These are phyloP conservation scores for Fusarium cyanostomum DNA, from an alignment of 2,329 filamentous ascomycete genomes.

Conservation along the genomic window DNA sequence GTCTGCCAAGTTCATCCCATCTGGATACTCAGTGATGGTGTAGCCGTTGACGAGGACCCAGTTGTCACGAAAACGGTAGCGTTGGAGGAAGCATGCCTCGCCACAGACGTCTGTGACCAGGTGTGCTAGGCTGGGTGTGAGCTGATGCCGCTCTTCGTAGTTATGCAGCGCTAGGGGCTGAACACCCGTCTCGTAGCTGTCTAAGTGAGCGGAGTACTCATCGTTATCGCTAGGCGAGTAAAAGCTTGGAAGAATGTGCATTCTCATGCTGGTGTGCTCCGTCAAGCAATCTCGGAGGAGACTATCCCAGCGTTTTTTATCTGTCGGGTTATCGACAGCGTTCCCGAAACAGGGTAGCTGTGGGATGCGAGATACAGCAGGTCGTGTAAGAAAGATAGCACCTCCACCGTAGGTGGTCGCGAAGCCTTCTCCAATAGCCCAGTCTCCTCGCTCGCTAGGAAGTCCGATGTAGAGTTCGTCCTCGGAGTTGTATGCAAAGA, in stretches of 20 bases:
- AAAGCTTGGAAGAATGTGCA: slow-evolving; percentile 56
- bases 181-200: slow-evolving; percentile 52
- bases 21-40: slow-evolving; percentile 55
- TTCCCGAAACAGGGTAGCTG: slow-evolving; percentile 51
- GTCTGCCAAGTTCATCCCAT: slow-evolving; percentile 46
- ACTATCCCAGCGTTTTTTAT: slow-evolving; percentile 52
- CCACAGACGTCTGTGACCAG: slow-evolving; percentile 55
- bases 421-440: slow-evolving; percentile 50
- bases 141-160: slow-evolving; percentile 49
- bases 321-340: slow-evolving; percentile 14
- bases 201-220: slow-evolving; percentile 40
- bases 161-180: slow-evolving; percentile 55
- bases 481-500: slow-evolving; percentile 48
- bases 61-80: slow-evolving; percentile 56
- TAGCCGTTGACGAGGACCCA: slow-evolving; percentile 61
- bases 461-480: slow-evolving; percentile 54
- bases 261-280: slow-evolving; percentile 46
- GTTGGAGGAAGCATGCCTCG: slow-evolving; percentile 58
- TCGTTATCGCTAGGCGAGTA: slow-evolving; percentile 51
- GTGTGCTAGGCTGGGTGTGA: slow-evolving; percentile 54
- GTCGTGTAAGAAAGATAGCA: slow-evolving; percentile 53
- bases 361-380: slow-evolving; percentile 48
- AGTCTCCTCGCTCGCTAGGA: slow-evolving; percentile 56
- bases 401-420: slow-evolving; percentile 57
- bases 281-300: slow-evolving; percentile 54